These are phyloP conservation scores for Pythium apleroticum DNA, from an alignment of 352 stramenopile genomes.

Conservation along the genomic window DNA sequence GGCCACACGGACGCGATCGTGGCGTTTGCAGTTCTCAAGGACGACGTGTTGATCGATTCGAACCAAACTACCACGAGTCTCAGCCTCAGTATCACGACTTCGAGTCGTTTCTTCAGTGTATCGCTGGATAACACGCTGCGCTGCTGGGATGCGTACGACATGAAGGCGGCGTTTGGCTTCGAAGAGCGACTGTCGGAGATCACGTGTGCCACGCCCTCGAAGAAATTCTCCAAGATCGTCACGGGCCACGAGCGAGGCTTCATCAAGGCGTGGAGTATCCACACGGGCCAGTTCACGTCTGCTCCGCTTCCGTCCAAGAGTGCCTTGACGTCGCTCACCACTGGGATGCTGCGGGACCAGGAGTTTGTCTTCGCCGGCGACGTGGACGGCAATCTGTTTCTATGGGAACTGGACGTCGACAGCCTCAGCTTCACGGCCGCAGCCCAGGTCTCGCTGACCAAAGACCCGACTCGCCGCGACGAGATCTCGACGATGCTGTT, in stretches of 20 bases:
- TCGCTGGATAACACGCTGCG: slow-evolving; percentile 72
- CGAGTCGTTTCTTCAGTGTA: slow-evolving; percentile 56
- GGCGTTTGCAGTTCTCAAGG: slow-evolving; percentile 37
- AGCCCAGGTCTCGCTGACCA: slow-evolving; percentile 11
- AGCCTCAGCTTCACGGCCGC: slow-evolving; percentile 23
- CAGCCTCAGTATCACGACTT: slow-evolving; percentile 17
- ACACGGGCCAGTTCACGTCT: slow-evolving; percentile 50
- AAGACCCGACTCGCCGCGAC: slow-evolving; percentile 33
- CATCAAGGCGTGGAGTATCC: slow-evolving; percentile 65
- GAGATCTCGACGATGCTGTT: slow-evolving; percentile 59
- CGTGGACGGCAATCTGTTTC: slow-evolving; percentile 42
- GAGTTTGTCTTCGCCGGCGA: slow-evolving; percentile 62
- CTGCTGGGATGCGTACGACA: slow-evolving; percentile 75
- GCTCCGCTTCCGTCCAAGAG: slow-evolving; percentile 30
- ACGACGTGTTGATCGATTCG: slow-evolving; percentile 20
- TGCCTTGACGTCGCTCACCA: slow-evolving; percentile 51
- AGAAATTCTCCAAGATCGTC: slow-evolving; percentile 52
- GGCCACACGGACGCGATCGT: slow-evolving; percentile 56
- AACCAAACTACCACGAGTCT: neutral
- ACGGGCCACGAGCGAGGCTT: slow-evolving; percentile 57
- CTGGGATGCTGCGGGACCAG: slow-evolving; percentile 46
- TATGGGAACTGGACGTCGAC: slow-evolving; percentile 60
- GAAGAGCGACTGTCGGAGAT: slow-evolving; percentile 68
- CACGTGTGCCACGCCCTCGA: slow-evolving; percentile 52
- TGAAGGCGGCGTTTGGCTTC: slow-evolving; percentile 61